These are phyloP conservation scores for Claviceps sorghi DNA, from an alignment of 2,329 filamentous ascomycete species.

Conservation along the genomic window DNA sequence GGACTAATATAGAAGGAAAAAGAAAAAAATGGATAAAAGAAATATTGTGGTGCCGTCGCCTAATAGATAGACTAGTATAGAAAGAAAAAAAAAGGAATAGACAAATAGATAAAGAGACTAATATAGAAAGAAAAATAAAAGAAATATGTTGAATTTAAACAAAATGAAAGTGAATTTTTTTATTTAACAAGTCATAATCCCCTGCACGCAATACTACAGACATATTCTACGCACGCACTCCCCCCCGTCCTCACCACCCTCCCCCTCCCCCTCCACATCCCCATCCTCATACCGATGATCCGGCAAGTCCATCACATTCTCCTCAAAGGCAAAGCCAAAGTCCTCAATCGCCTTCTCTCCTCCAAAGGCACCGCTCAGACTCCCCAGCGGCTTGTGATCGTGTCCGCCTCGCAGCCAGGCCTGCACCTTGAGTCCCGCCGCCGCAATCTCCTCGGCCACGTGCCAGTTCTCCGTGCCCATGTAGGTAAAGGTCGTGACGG, in stretches of 20 bases:
- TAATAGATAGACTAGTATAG: too few relatives aligned
- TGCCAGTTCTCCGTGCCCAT: constrained; percentile 36
- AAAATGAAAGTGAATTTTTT: too few relatives aligned
- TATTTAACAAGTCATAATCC: too few relatives aligned
- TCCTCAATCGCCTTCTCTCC: constrained; percentile 13
- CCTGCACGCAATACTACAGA: background rate
- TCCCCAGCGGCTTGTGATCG: background rate
- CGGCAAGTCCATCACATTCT: constrained; percentile 11
- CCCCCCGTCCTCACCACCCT: background rate
- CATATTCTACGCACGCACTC: background rate
- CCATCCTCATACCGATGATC: constrained; percentile 5
- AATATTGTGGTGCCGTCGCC: too few relatives aligned
- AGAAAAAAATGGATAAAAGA: too few relatives aligned
- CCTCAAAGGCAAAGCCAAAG: constrained; percentile 14
- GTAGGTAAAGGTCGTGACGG: constrained; percentile 28
- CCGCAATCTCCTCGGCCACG: constrained; percentile 23
- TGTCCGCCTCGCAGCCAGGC: constrained; percentile 24
- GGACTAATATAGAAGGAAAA: too few relatives aligned
- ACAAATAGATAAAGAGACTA: too few relatives aligned
- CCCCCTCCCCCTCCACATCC: constrained; percentile 1
- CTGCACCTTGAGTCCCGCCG: constrained; percentile 24
- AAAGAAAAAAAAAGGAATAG: too few relatives aligned
- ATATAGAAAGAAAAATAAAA: too few relatives aligned
- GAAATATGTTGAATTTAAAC: too few relatives aligned
- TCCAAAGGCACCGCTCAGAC: constrained; percentile 9